These are phyloP conservation scores for Aspergillus piperis DNA, from an alignment of 2,329 filamentous ascomycete species.

Conservation along the genomic window DNA sequence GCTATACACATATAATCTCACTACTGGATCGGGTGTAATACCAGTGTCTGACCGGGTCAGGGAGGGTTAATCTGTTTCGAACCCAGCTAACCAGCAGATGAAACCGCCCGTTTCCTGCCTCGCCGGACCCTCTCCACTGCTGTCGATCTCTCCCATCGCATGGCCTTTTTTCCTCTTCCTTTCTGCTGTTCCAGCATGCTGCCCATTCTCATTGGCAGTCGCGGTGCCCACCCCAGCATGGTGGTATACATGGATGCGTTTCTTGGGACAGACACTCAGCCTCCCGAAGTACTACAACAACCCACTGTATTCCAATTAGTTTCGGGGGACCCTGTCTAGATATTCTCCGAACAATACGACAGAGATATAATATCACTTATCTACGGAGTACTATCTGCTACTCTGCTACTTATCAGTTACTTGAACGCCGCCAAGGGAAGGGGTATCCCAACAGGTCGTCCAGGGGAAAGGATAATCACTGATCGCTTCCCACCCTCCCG, in stretches of 20 bases:
- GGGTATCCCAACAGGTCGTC: background rate
- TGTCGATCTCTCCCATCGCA: constrained; percentile 3
- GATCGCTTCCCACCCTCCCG: background rate
- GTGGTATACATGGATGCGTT: background rate
- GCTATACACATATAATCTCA: background rate
- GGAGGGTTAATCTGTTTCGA: background rate
- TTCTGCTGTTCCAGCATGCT: background rate
- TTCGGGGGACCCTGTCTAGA: background rate
- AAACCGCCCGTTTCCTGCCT: constrained; percentile 5
- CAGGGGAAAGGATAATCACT: background rate
- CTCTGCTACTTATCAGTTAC: too few species aligned
- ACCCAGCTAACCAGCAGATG: background rate
- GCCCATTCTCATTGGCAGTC: constrained; percentile 9
- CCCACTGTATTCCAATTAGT: background rate
- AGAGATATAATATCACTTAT: too few species aligned
- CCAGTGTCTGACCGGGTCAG: background rate
- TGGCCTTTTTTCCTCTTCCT: background rate
- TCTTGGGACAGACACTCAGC: background rate
- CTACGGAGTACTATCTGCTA: too few species aligned
- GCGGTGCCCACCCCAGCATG: constrained; percentile 7
- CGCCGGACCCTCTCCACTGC: constrained; percentile 6
- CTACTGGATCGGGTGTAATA: background rate
- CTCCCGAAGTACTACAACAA: background rate
- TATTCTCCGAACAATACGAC: background rate
- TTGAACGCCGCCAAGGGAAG: background rate